phyloP scores from a whole-genome alignment of 441 rosid genomes.

The Gossypium trilobum region DNA sequence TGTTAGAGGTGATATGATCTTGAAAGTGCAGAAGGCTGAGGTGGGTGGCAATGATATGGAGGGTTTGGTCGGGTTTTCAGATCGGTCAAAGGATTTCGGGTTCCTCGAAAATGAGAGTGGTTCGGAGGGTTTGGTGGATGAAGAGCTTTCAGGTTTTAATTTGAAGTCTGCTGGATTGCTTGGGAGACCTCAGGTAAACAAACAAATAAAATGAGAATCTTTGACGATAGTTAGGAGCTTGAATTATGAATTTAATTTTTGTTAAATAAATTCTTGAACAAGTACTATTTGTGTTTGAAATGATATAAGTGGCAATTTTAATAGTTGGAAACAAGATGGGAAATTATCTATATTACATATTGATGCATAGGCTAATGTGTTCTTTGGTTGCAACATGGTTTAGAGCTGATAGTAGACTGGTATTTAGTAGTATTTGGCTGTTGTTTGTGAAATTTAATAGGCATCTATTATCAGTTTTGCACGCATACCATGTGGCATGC shows the following conservation, averaged over 20 bases:
- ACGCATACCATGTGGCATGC: neutral
- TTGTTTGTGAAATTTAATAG: neutral
- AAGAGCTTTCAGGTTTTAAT: neutral
- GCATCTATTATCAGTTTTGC: neutral
- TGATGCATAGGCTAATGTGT: neutral
- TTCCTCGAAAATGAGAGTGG: conserved; percentile 30
- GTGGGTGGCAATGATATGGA: conserved; percentile 26
- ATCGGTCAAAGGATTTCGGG: conserved; percentile 36
- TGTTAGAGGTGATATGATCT: conserved; percentile 14
- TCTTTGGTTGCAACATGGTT: neutral
- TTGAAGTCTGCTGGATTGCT: neutral
- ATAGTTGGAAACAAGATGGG: neutral
- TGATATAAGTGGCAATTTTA: neutral
- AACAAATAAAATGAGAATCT: neutral
- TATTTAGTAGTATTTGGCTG: neutral
- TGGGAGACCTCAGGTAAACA: neutral
- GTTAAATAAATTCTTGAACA: neutral
- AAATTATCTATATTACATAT: neutral
- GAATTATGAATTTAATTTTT: neutral
- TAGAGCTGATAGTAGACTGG: neutral
- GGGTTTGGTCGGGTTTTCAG: conserved; percentile 29
- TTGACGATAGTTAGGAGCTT: neutral
- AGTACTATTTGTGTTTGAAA: neutral
- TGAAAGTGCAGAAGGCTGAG: conserved; percentile 26
- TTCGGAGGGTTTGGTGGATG: conserved; percentile 22